A percentile compares a stretch with the other conserved stretches of the same genome.
Conservation (phyloP, 768 basidiomycete species). For the Auriscalpium vulgare region DNA sequence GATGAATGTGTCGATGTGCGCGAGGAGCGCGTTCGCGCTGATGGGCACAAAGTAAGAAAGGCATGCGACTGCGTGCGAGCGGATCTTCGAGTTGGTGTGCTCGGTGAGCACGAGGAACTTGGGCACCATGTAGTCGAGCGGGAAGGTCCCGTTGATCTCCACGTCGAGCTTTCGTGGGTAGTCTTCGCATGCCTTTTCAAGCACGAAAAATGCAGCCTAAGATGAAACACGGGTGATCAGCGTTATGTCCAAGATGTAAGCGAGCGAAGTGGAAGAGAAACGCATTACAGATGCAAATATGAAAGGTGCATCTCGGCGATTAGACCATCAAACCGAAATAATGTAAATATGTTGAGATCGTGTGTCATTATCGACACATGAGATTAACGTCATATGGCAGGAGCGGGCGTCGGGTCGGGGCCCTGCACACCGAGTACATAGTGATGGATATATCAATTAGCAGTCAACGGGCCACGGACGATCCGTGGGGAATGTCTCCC, state of each 20-base stretch:
- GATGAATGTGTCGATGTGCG: conserved; percentile 91
- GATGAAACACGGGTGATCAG: conserved; percentile 11
- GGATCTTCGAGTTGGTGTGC: conserved; percentile 82
- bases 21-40: conserved; percentile 77
- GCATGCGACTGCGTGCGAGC: conserved; percentile 88
- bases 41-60: conserved; percentile 90
- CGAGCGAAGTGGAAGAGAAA: neutral
- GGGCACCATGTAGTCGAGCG: conserved; percentile 94
- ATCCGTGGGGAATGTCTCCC: too few species aligned
- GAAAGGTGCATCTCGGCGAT: too few species aligned
- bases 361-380: too few species aligned
- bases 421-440: too few species aligned
- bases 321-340: too few species aligned
- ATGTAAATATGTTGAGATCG: too few species aligned
- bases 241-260: neutral
- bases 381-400: too few species aligned
- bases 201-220: conserved; percentile 86
- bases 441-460: too few species aligned
- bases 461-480: too few species aligned
- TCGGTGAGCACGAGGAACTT: conserved; percentile 88
- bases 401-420: too few species aligned
- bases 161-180: conserved; percentile 93
- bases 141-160: conserved; percentile 86
- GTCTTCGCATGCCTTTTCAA: conserved; percentile 95
- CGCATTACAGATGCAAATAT: too few species aligned